These are phyloP conservation scores for Amylocarpus encephaloides DNA, from an alignment of 2,329 filamentous ascomycete species.

Conservation along the genomic window DNA sequence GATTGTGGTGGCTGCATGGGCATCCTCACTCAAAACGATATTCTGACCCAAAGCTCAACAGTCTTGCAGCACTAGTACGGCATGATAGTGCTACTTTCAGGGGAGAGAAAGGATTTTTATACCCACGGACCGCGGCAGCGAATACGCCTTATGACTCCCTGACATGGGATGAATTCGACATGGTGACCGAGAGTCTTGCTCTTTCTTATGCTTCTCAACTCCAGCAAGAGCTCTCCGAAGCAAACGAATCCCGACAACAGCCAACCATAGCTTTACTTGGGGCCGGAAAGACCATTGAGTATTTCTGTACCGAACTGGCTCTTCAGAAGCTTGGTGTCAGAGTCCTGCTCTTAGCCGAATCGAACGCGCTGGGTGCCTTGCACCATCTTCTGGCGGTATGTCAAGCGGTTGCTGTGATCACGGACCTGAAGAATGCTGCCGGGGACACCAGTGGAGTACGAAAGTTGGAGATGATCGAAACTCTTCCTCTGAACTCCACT, in stretches of 20 bases:
- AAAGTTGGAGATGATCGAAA: slow-evolving; percentile 23
- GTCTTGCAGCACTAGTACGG: slow-evolving; percentile 26
- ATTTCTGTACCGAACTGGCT: slow-evolving; percentile 29
- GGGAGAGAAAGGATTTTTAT: slow-evolving; percentile 25
- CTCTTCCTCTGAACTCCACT: slow-evolving; percentile 9
- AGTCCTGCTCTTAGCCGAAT: slow-evolving; percentile 28
- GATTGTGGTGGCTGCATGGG: slow-evolving; percentile 31
- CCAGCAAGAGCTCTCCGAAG: slow-evolving; percentile 19
- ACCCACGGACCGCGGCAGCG: slow-evolving; percentile 18
- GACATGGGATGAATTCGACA: slow-evolving; percentile 28
- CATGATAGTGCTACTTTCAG: slow-evolving; percentile 24
- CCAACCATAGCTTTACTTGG: slow-evolving; percentile 30
- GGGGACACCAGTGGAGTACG: slow-evolving; percentile 18
- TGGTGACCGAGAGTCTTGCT: slow-evolving; percentile 23
- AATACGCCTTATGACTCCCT: slow-evolving; percentile 20
- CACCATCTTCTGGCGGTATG: slow-evolving; percentile 27
- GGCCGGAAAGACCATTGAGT: slow-evolving; percentile 26
- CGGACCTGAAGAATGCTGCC: slow-evolving; percentile 21
- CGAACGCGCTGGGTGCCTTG: slow-evolving; percentile 25
- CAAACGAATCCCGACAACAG: slow-evolving; percentile 23
- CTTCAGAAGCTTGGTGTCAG: slow-evolving; percentile 30
- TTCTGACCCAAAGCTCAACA: slow-evolving; percentile 26
- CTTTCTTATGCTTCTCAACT: slow-evolving; percentile 23
- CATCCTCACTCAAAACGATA: slow-evolving; percentile 29
- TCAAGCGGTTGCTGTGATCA: slow-evolving; percentile 26